phyloP scores from a whole-genome alignment of 805 yeast species.

The Sugiyamaella mastotermitis region DNA sequence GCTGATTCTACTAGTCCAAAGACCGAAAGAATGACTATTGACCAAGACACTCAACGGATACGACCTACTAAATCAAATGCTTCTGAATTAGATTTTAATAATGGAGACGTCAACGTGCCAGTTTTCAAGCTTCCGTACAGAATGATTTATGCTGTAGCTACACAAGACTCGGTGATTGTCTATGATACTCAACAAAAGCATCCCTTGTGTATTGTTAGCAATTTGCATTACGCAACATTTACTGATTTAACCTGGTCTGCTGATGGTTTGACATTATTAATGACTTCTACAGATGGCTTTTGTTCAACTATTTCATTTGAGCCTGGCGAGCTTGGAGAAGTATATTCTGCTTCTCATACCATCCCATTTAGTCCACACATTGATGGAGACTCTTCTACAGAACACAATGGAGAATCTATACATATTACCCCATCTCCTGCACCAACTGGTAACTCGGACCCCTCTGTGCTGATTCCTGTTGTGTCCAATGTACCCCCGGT shows the following conservation, averaged over 20 bases:
- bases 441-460: slow-evolving; percentile 5
- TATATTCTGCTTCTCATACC: slow-evolving; percentile 1
- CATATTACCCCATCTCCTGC: slow-evolving; percentile 5
- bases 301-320: slow-evolving; percentile 63
- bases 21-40: slow-evolving; percentile 14
- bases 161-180: slow-evolving; percentile 74
- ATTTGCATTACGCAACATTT: slow-evolving; percentile 80
- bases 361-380: neutral
- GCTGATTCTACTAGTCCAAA: slow-evolving; percentile 5
- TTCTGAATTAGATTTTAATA: neutral
- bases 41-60: slow-evolving; percentile 1
- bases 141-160: slow-evolving; percentile 87
- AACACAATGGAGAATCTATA: neutral
- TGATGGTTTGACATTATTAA: slow-evolving; percentile 64
- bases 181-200: slow-evolving; percentile 69
- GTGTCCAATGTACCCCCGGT: slow-evolving; percentile 18
- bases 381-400: slow-evolving; percentile 2
- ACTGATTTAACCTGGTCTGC: slow-evolving; percentile 84
- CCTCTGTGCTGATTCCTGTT: slow-evolving; percentile 15
- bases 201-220: slow-evolving; percentile 70
- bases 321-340: slow-evolving; percentile 49
- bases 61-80: neutral
- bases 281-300: slow-evolving; percentile 90
- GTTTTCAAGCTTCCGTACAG: slow-evolving; percentile 64
- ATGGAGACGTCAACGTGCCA: slow-evolving; percentile 15